Conservation (phyloP, 2,329 filamentous ascomycete genomes). For the Colletotrichum spaethianum region DNA sequence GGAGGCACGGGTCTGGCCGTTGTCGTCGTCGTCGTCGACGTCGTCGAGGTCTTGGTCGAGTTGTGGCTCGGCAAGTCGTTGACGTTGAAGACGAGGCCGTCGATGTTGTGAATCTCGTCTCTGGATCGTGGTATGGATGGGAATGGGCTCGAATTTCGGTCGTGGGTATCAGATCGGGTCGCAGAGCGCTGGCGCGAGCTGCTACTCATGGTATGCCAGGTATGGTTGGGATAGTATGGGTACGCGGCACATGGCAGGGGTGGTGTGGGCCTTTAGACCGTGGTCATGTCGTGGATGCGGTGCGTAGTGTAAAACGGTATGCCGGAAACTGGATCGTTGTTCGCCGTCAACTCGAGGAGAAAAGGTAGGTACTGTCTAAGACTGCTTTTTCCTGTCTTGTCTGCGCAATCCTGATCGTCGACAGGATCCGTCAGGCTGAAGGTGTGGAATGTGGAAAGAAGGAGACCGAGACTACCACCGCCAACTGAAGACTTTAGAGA, state of each 20-base stretch:
- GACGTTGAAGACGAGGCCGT: conserved; percentile 39
- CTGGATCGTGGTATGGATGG: conserved; percentile 38
- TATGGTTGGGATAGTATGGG: conserved; percentile 30
- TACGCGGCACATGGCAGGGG: conserved; percentile 42
- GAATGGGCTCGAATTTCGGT: conserved; percentile 36
- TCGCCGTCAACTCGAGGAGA: conserved; percentile 1
- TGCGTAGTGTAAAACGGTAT: too few relatives aligned
- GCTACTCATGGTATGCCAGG: conserved; percentile 42
- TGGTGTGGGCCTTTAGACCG: conserved; percentile 35
- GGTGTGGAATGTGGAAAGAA: not conserved
- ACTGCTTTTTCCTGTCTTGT: not conserved
- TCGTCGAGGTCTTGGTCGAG: not conserved
- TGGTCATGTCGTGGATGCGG: conserved; percentile 27
- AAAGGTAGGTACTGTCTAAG: not conserved
- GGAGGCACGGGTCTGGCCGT: conserved; percentile 1
- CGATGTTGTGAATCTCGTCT: conserved; percentile 43
- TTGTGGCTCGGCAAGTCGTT: conserved; percentile 30
- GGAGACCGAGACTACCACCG: not conserved
- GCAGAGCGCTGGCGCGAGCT: conserved; percentile 42
- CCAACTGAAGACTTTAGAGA: conserved; percentile 9
- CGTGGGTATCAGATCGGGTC: conserved; percentile 41
- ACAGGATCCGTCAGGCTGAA: not conserved
- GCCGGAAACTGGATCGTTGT: conserved; percentile 1
- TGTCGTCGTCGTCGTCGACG: not conserved
- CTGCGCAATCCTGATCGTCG: not conserved